A percentile compares a stretch with the other conserved stretches of the same genome.
Conservation (phyloP, 148 eudicot species). For the Polygonum aviculare region DNA sequence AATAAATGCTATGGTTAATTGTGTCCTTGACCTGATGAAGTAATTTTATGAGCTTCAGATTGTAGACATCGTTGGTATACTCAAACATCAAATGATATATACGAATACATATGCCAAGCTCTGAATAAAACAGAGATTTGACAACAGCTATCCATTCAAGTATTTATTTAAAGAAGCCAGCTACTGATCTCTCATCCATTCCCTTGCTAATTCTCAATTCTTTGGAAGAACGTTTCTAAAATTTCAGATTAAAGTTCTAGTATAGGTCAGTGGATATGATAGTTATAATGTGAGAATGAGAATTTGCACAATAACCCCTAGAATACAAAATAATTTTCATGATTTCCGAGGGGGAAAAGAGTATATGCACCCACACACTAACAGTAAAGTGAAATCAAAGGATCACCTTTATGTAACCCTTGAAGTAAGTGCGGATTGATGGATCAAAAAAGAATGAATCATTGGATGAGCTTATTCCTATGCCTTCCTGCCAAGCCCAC, state of each 20-base stretch:
- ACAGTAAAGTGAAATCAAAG: background rate
- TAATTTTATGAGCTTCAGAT: background rate
- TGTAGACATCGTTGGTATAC: background rate
- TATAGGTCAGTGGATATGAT: background rate
- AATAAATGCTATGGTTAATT: background rate
- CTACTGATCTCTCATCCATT: background rate
- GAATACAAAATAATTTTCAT: background rate
- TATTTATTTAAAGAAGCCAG: background rate
- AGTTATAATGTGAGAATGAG: background rate
- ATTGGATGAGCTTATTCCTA: conserved; percentile 82
- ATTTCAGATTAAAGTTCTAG: background rate
- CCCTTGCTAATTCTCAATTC: background rate
- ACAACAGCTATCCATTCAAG: too few species aligned
- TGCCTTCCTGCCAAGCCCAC: conserved; percentile 98
- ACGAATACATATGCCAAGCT: too few species aligned
- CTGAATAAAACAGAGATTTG: too few species aligned
- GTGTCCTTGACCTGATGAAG: background rate
- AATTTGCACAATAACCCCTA: background rate
- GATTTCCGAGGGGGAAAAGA: background rate
- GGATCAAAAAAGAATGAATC: conserved; percentile 99
- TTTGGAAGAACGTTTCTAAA: background rate
- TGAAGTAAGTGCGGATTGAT: conserved; percentile 75
- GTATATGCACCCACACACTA: background rate
- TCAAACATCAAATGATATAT: background rate
- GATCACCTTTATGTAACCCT: conserved; percentile 79